phyloP scores from a whole-genome alignment of 257 asterid genomes.

The Vinca minor region DNA sequence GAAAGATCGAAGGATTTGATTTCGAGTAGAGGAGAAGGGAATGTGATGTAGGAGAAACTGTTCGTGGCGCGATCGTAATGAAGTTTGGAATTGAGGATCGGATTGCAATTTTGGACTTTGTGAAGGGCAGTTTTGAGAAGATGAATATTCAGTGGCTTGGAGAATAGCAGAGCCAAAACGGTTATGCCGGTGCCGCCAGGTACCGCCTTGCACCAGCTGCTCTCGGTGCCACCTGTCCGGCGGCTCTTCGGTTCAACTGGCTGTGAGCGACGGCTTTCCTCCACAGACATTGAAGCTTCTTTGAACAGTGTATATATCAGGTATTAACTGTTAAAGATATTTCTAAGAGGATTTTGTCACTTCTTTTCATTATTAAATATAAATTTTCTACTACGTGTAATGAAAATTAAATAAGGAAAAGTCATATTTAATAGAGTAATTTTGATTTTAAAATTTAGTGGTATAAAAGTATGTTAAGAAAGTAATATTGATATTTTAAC shows the following conservation, averaged over 20 bases:
- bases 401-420: too few species aligned
- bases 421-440: too few species aligned
- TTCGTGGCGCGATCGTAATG: conserved; percentile 30
- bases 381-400: too few species aligned
- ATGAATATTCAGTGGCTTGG: conserved; percentile 36
- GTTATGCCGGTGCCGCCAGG: conserved; percentile 89
- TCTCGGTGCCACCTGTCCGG: conserved; percentile 60
- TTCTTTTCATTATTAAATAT: too few species aligned
- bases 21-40: conserved; percentile 42
- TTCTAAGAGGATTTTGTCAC: too few species aligned
- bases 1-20: conserved; percentile 47
- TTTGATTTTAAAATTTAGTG: too few species aligned
- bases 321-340: not conserved
- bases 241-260: conserved; percentile 32
- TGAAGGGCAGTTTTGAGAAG: conserved; percentile 50
- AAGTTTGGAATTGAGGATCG: conserved; percentile 73
- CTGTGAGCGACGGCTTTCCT: conserved; percentile 1
- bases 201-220: conserved; percentile 89
- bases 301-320: not conserved
- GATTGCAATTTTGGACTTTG: conserved; percentile 55
- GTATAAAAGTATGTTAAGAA: too few species aligned
- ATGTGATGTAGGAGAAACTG: conserved; percentile 47
- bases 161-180: conserved; percentile 56
- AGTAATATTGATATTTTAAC: too few species aligned
- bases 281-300: conserved; percentile 16